phyloP scores from a whole-genome alignment of 2,329 filamentous ascomycete species.

The Cercospora janseana region DNA sequence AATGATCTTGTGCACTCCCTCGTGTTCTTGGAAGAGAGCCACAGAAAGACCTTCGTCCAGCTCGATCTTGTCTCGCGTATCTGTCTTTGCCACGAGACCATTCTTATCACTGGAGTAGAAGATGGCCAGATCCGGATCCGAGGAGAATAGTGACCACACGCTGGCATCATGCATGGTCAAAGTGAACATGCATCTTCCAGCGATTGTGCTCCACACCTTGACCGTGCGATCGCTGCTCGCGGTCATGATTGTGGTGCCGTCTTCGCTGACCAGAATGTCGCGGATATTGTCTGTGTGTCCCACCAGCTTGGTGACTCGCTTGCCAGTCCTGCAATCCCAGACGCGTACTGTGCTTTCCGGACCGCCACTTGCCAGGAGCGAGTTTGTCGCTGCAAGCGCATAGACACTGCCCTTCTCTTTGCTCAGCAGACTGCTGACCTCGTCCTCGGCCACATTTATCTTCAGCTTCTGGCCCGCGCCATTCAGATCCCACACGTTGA shows the following conservation, averaged over 20 bases:
- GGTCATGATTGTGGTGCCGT: conserved; percentile 87
- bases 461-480: conserved; percentile 82
- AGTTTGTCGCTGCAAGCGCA: conserved; percentile 75
- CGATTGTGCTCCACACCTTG: conserved; percentile 96
- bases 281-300: conserved; percentile 94
- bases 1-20: conserved; percentile 67
- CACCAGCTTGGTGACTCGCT: conserved; percentile 91
- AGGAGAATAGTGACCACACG: conserved; percentile 92
- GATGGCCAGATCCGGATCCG: conserved; percentile 77
- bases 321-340: conserved; percentile 86
- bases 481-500: conserved; percentile 89
- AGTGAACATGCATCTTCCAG: conserved; percentile 94
- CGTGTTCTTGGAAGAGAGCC: conserved; percentile 88
- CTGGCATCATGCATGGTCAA: conserved; percentile 99
- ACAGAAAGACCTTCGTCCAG: conserved; percentile 87
- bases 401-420: conserved; percentile 92
- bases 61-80: conserved; percentile 72
- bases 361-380: conserved; percentile 84
- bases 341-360: conserved; percentile 90
- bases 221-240: conserved; percentile 95
- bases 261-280: conserved; percentile 82
- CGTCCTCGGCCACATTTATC: conserved; percentile 81
- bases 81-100: conserved; percentile 92
- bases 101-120: conserved; percentile 96
- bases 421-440: conserved; percentile 65